Percentiles rank a stretch among this genome's conserved stretches.
Conservation (phyloP, 2,329 filamentous ascomycete species). For the Colletotrichum camelliae region DNA sequence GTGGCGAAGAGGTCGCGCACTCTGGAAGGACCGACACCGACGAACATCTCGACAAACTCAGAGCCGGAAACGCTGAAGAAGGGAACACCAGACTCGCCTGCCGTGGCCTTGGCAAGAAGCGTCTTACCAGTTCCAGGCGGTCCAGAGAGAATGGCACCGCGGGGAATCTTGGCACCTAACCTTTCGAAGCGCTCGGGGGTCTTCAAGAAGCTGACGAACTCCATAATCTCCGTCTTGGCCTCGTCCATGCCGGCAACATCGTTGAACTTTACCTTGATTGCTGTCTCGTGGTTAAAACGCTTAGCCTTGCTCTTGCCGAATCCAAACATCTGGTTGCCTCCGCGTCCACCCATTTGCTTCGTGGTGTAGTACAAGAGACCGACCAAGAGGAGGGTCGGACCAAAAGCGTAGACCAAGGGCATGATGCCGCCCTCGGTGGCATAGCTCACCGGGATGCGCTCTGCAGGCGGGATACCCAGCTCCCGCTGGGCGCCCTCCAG, state of each 20-base stretch:
- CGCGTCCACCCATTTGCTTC: slow-evolving; percentile 73
- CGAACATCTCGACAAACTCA: slow-evolving; percentile 99
- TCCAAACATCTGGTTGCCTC: slow-evolving; percentile 85
- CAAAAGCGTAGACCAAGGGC: slow-evolving; percentile 77
- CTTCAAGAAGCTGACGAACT: slow-evolving; percentile 97
- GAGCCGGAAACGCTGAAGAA: slow-evolving; percentile 99
- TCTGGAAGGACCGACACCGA: slow-evolving; percentile 94
- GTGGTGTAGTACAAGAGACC: slow-evolving; percentile 83
- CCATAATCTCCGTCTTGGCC: slow-evolving; percentile 98
- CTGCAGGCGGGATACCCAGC: slow-evolving; percentile 81
- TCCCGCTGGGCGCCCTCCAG: slow-evolving; percentile 89
- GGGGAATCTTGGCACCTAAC: slow-evolving; percentile 95
- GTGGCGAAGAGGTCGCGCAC: slow-evolving; percentile 95
- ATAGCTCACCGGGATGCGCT: slow-evolving; percentile 93
- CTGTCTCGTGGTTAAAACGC: slow-evolving; percentile 96
- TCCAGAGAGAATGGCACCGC: slow-evolving; percentile 95
- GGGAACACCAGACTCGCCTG: slow-evolving; percentile 93
- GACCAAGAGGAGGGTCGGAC: slow-evolving; percentile 85
- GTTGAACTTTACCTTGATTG: slow-evolving; percentile 94
- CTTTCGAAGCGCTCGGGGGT: slow-evolving; percentile 91
- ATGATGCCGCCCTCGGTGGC: slow-evolving; percentile 76
- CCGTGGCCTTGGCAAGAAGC: slow-evolving; percentile 93
- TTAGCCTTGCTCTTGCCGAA: slow-evolving; percentile 96
- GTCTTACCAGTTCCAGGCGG: slow-evolving; percentile 99
- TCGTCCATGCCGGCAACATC: slow-evolving; percentile 99